phyloP scores from a whole-genome alignment of 1,284 basidiomycete genomes.

The Ustilago crameri region DNA sequence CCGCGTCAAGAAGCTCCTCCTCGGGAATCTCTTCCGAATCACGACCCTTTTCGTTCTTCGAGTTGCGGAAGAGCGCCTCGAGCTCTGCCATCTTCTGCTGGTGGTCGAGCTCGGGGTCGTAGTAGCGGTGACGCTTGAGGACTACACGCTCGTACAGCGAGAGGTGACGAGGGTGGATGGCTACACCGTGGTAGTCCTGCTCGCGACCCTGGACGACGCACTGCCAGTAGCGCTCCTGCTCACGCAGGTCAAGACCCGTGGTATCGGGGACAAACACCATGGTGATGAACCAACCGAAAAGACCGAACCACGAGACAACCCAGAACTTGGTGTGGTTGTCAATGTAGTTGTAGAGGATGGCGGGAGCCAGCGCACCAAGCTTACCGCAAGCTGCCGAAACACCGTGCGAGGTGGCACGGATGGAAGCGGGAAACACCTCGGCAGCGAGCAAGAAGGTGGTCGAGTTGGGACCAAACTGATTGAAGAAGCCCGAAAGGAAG shows the following conservation, averaged over 20 bases:
- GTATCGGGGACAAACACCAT: conserved; percentile 72
- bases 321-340: conserved; percentile 70
- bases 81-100: conserved; percentile 71
- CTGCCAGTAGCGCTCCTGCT: conserved; percentile 73
- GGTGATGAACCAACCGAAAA: conserved; percentile 71
- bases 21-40: conserved; percentile 16
- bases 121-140: conserved; percentile 71
- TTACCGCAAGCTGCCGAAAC: conserved; percentile 69
- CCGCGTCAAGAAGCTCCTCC: conserved; percentile 47
- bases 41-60: conserved; percentile 35
- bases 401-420: conserved; percentile 69
- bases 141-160: conserved; percentile 71
- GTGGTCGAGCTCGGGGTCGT: conserved; percentile 72
- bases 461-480: conserved; percentile 72
- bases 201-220: conserved; percentile 71
- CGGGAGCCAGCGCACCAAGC: conserved; percentile 68
- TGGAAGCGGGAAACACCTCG: conserved; percentile 68
- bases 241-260: conserved; percentile 73
- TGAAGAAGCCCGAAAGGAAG: conserved; percentile 72
- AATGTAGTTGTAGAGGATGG: conserved; percentile 69
- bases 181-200: conserved; percentile 72
- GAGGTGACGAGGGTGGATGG: conserved; percentile 72
- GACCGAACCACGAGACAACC: conserved; percentile 73
- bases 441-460: conserved; percentile 69
- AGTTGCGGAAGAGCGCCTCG: conserved; percentile 68